phyloP scores from a whole-genome alignment of 2,329 filamentous ascomycete genomes.

The Paracamarosporium sp. region DNA sequence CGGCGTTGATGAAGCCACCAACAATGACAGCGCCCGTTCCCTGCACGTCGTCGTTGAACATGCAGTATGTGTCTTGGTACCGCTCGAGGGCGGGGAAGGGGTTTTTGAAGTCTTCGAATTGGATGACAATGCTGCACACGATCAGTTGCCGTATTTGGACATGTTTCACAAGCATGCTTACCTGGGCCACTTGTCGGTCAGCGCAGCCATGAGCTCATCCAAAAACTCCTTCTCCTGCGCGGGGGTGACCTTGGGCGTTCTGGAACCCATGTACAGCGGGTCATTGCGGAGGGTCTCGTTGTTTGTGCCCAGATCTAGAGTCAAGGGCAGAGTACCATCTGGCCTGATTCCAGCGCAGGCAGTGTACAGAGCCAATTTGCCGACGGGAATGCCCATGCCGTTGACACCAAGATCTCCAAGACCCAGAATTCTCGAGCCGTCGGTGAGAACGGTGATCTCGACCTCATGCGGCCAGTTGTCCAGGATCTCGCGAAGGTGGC shows the following conservation, averaged over 20 bases:
- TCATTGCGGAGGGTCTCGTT: slow-evolving; percentile 74
- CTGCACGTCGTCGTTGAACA: slow-evolving; percentile 99
- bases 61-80: slow-evolving; percentile 87
- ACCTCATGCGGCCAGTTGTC: slow-evolving; percentile 94
- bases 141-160: slow-evolving; percentile 34
- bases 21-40: slow-evolving; percentile 95
- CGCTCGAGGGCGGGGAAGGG: slow-evolving; percentile 92
- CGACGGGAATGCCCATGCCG: slow-evolving; percentile 97
- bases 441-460: slow-evolving; percentile 95
- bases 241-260: slow-evolving; percentile 78
- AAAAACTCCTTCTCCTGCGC: slow-evolving; percentile 88
- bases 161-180: slow-evolving; percentile 46
- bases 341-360: slow-evolving; percentile 95
- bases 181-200: slow-evolving; percentile 77
- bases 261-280: slow-evolving; percentile 89
- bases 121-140: slow-evolving; percentile 70
- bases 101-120: slow-evolving; percentile 98
- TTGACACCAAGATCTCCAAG: slow-evolving; percentile 96
- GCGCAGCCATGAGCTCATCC: slow-evolving; percentile 95
- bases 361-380: slow-evolving; percentile 94
- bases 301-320: slow-evolving; percentile 68
- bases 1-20: slow-evolving; percentile 76
- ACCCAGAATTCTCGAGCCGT: slow-evolving; percentile 90
- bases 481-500: slow-evolving; percentile 86
- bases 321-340: slow-evolving; percentile 67